Percentiles rank a stretch among this genome's conserved stretches.
These are phyloP conservation scores for Exophiala sp. DNA, from an alignment of 2,329 filamentous ascomycete species.

Conservation along the genomic window DNA sequence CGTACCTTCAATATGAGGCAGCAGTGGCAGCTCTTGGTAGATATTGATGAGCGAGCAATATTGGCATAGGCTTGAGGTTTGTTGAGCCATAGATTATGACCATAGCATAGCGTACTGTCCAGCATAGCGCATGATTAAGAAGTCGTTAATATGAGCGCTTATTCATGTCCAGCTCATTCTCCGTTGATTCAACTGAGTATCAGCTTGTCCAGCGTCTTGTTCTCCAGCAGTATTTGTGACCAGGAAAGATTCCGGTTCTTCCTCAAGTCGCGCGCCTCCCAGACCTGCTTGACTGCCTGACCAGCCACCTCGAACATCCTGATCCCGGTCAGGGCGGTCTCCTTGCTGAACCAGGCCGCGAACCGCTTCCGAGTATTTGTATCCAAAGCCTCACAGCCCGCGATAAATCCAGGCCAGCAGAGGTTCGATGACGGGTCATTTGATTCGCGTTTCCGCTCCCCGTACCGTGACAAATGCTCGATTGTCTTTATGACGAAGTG, in stretches of 20 bases:
- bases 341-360: background rate
- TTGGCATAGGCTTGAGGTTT: too few relatives aligned
- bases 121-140: too few relatives aligned
- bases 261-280: background rate
- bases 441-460: background rate
- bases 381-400: constrained; percentile 2
- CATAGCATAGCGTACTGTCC: too few relatives aligned
- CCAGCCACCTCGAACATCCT: constrained; percentile 5
- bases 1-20: background rate
- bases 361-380: background rate
- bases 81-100: too few relatives aligned
- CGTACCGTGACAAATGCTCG: background rate
- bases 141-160: too few relatives aligned
- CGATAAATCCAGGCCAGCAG: constrained; percentile 8
- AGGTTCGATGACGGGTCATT: constrained; percentile 1
- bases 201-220: background rate
- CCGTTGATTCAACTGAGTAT: constrained; percentile 7
- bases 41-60: background rate
- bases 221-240: background rate
- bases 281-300: constrained; percentile 3
- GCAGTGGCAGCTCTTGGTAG: background rate
- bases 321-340: background rate
- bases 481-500: constrained; percentile 7
- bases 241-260: constrained; percentile 4
- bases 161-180: too few relatives aligned